Conservation (phyloP, 257 asterid genomes). For the Solanum paucissectum region DNA sequence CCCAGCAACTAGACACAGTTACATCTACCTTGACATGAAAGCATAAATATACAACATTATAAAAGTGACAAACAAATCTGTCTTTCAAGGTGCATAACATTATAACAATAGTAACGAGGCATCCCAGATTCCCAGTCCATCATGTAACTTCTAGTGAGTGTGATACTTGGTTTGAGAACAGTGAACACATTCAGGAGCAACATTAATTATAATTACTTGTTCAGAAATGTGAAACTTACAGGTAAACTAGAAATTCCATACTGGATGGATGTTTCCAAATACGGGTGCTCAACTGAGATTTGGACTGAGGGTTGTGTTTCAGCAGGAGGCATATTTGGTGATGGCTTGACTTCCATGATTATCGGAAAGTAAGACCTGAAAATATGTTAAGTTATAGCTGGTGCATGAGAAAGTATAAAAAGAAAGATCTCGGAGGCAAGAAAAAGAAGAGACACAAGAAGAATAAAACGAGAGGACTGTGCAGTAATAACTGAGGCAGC, state of each 20-base stretch:
- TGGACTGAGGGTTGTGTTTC: not conserved
- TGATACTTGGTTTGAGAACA: not conserved
- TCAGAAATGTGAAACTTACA: not conserved
- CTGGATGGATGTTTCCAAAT: not conserved
- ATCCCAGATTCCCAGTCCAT: not conserved
- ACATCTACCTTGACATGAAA: not conserved
- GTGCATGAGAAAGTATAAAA: not conserved
- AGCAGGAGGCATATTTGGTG: conserved; percentile 3
- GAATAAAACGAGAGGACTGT: not conserved
- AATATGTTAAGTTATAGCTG: not conserved
- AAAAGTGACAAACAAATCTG: not conserved
- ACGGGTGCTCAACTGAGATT: not conserved
- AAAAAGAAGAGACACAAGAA: not conserved
- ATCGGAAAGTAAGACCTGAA: conserved; percentile 7
- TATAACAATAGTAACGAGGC: not conserved
- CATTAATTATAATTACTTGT: not conserved
- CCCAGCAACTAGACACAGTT: not conserved
- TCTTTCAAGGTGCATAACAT: not conserved
- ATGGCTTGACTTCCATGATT: not conserved
- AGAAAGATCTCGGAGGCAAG: not conserved
- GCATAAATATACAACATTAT: not conserved
- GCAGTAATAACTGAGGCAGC: not conserved
- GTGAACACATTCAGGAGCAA: not conserved
- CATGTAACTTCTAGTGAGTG: not conserved
- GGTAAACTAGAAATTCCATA: not conserved